Base-by-base conservation (phyloP, 345 rosid genomes). In the Rhizophora apiculata region DNA sequence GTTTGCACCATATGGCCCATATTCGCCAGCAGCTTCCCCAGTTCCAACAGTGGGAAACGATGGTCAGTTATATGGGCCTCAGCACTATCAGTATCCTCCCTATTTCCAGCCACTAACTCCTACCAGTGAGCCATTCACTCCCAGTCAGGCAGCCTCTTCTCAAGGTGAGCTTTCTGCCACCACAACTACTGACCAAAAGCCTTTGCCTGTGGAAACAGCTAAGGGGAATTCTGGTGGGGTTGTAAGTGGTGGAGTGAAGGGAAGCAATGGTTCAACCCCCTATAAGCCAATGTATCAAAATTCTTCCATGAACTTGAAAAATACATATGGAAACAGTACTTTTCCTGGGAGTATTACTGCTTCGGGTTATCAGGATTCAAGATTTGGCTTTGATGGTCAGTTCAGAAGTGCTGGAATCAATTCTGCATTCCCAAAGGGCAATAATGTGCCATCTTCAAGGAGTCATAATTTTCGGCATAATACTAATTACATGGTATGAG, bases 31-130 rank as follows among this genome's bases (percentile, higher is more conserved):
- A 43, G 74, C 80, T 66, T 84, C 96, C 8, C 93, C 94, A 1
- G 94, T 83, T 71, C 98, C 98, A 32, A 79, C 88, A 57, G 27
- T 87, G 81, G 96, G 92, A 30, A 89, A 84, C 69, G 98, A 91
- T 70, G 89, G 85, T 64, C 98, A 89, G 73, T 60, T 89, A 19
- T 91, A 89, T 80, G 97, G 87, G 36, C 88, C 88, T 64, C 98
- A 91, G 79, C 94, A 93, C 65, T 93, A 93, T 68, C 96, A 93
- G 80, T 93, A 93, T 81, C 98, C 98, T 59, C 73, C 78, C 63
- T 91, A 76, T 75, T 89, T 87, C 69, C 93, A 83, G 72, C 93
- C 96, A 0, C 63, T 81, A 74, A 76, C 83, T 43, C 83, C 88
- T 19, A 68, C 75, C 65, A 84, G 83, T 74, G 83, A 78, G 22